A percentile compares a stretch with the other conserved stretches of the same genome.
Evolutionary conservation across 345 rosid genomes (phyloP).

Genomic region (Carallia brachiata): DNA sequence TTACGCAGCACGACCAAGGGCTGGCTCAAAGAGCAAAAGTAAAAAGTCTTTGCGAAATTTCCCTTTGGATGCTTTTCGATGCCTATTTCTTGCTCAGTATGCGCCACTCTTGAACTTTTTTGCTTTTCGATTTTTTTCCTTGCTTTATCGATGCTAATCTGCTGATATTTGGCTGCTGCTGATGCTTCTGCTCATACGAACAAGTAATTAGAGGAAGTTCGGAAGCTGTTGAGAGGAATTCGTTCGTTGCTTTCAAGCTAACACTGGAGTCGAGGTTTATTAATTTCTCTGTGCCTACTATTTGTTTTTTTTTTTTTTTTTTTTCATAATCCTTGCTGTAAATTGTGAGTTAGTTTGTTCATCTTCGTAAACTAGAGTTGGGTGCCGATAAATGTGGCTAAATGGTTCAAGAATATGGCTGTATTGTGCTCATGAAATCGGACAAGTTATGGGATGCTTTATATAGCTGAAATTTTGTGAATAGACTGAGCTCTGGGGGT

Average conservation of each 20-base stretch:
- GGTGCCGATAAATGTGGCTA: no score
- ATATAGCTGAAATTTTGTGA: no score
- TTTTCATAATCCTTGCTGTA: background rate
- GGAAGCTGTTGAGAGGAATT: constrained; percentile 51
- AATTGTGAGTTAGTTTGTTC: constrained; percentile 58
- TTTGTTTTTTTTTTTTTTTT: background rate
- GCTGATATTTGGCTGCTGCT: constrained; percentile 19
- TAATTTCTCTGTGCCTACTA: background rate
- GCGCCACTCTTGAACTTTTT: background rate
- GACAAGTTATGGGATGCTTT: no score
- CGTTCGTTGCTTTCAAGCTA: constrained; percentile 87
- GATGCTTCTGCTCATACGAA: constrained; percentile 41
- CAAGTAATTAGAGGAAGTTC: constrained; percentile 58
- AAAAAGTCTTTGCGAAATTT: constrained; percentile 64
- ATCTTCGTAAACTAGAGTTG: constrained; percentile 45
- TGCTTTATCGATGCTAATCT: background rate
- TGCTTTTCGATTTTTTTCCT: background rate
- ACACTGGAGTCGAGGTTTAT: constrained; percentile 78
- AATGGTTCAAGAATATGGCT: no score
- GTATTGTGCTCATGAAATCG: no score
- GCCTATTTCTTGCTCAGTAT: constrained; percentile 61
- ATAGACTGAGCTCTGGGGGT: no score
- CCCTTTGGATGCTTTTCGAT: constrained; percentile 76
- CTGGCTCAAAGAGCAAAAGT: constrained; percentile 91
- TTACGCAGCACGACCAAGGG: constrained; percentile 90